Base-by-base conservation (phyloP, 108 stramenopile species). In the Cyclotella cryptica region DNA sequence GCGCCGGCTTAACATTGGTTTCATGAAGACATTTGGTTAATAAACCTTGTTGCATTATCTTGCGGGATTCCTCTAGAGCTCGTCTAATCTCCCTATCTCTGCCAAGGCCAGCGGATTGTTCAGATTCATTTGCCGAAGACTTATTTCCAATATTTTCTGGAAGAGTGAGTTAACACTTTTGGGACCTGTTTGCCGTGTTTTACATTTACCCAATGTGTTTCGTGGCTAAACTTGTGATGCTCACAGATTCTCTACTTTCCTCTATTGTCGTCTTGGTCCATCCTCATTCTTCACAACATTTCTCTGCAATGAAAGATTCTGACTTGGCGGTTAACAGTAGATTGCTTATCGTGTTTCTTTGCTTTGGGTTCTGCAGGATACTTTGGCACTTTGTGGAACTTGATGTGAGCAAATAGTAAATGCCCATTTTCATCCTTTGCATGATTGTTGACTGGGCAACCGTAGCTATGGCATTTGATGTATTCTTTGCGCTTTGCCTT, bases 211-310 rank as follows among this genome's bases (percentile, higher is more conserved):
- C 15, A 66, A 14, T 74, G 35, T 6, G 39, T 40, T 39, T 42
- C 43, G 5, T 49, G 18, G 8, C 53, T 1, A 66, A 74, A 74
- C 19, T 74, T 17, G 28, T 74, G 74, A 13, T 30, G 65, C 30
- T 52, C 35, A 39, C 74, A 74, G 9, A 74, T 26, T 13, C 27
- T 40, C 52, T 41, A 66, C 11, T 52, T 17, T 45, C 28, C n/a
- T 41, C n/a, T 28, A 19, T 47, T 39, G 15, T 73, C 27, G 29
- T 19, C 51, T 30, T 46, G 35, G 35, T 35, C 27, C 18, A 51
- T 15, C 11, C 15, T 19, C 74, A 74, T 66, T 65, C 64, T 8
- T 13, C 44, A 43, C 30, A 73, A 21, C 39, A 46, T 62, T 45
- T 73, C 72, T 46, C 46, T 40, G 2, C 60, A 40, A 3, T 57